phyloP scores from a whole-genome alignment of 306 rosid species.

The Trichosanthes cucumerina region DNA sequence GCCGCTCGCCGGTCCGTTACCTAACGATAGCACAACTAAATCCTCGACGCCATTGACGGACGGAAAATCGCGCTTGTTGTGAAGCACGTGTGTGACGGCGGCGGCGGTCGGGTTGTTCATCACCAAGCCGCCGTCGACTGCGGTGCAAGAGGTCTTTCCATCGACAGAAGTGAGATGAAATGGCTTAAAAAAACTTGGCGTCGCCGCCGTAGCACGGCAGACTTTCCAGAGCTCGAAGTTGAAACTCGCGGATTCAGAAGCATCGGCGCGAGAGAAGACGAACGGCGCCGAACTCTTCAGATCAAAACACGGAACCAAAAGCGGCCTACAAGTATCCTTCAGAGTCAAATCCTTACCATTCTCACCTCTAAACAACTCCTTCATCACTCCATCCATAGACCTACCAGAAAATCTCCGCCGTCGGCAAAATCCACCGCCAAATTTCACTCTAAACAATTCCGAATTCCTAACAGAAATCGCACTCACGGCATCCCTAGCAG shows the following conservation, averaged over 20 bases:
- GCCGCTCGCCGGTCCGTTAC: constrained; percentile 46
- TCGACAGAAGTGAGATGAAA: constrained; percentile 66
- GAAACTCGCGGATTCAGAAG: constrained; percentile 76
- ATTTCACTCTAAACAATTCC: constrained; percentile 33
- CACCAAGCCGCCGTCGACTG: constrained; percentile 86
- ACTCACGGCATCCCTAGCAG: constrained; percentile 57
- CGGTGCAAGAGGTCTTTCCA: constrained; percentile 69
- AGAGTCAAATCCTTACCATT: constrained; percentile 48
- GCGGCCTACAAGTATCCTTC: constrained; percentile 81
- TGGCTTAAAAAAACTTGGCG: constrained; percentile 69
- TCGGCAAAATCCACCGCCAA: constrained; percentile 34
- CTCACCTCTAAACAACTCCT: constrained; percentile 40
- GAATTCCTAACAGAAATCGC: constrained; percentile 26
- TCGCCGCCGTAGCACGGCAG: constrained; percentile 88
- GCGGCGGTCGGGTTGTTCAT: constrained; percentile 98
- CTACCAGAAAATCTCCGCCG: constrained; percentile 38
- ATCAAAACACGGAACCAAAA: constrained; percentile 90
- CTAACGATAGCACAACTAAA: constrained; percentile 64
- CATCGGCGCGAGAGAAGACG: constrained; percentile 94
- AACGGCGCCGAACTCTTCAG: constrained; percentile 88
- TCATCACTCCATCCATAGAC: constrained; percentile 59
- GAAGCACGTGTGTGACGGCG: constrained; percentile 84
- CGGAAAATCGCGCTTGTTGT: constrained; percentile 91
- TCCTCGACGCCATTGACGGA: constrained; percentile 73
- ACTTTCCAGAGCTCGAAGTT: constrained; percentile 92